phyloP scores from a whole-genome alignment of 139 green algal species.

The Klebsormidium nitens region DNA sequence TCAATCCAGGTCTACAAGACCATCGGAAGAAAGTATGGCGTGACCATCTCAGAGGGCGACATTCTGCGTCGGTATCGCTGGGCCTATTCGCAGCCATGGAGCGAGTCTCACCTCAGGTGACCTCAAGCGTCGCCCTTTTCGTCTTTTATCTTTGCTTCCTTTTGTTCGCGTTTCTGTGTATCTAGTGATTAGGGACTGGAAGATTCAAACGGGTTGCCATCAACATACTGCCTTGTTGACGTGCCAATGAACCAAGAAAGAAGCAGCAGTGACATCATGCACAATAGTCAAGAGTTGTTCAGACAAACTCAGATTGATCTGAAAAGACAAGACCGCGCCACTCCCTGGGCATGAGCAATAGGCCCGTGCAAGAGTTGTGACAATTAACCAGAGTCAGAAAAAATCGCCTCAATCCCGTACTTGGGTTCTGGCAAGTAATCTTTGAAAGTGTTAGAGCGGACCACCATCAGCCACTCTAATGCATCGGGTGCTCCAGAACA shows the following conservation, averaged over 20 bases:
- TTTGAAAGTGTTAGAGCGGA: too few relatives aligned
- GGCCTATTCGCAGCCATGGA: conserved; percentile 71
- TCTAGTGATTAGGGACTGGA: background rate
- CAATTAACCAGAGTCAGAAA: too few relatives aligned
- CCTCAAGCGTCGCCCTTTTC: background rate
- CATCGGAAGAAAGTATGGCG: conserved; percentile 51
- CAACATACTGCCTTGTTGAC: background rate
- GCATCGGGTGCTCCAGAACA: too few relatives aligned
- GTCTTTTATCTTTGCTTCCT: background rate
- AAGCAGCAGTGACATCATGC: background rate
- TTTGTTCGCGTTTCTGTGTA: background rate
- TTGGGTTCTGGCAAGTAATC: too few relatives aligned
- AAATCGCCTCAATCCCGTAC: too few relatives aligned
- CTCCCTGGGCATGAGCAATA: too few relatives aligned
- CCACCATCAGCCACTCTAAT: too few relatives aligned
- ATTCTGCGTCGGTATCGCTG: conserved; percentile 53
- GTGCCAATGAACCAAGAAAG: background rate
- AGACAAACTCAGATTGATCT: too few relatives aligned
- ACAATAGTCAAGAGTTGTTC: too few relatives aligned
- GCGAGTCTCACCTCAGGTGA: conserved; percentile 12
- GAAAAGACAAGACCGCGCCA: too few relatives aligned
- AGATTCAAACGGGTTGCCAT: background rate
- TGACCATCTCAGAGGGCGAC: conserved; percentile 44
- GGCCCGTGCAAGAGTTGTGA: too few relatives aligned
- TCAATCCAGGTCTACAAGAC: conserved; percentile 24